Conservation (phyloP, 495 filamentous ascomycete species). For the Aspergillus avenaceus region DNA sequence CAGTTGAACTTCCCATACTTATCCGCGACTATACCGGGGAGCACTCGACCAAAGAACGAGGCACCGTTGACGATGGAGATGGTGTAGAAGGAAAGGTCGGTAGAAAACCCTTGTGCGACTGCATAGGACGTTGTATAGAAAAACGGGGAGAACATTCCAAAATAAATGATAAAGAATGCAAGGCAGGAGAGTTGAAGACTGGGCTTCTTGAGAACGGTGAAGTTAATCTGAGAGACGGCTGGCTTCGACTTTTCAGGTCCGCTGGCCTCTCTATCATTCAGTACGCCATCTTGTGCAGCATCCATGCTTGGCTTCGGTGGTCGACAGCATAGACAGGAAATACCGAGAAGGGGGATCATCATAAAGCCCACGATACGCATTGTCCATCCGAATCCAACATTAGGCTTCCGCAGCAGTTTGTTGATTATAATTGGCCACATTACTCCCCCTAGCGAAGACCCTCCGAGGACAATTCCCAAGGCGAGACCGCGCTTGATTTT, state of each 20-base stretch:
- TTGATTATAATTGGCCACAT: slow-evolving; percentile 44
- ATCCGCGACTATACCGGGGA: slow-evolving; percentile 61
- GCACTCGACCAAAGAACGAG: slow-evolving; percentile 36
- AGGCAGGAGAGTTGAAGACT: slow-evolving; percentile 45
- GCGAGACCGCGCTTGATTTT: slow-evolving; percentile 49
- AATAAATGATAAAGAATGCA: slow-evolving; percentile 38
- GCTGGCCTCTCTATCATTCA: not conserved
- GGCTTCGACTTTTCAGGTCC: slow-evolving; percentile 46
- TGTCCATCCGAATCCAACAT: slow-evolving; percentile 46
- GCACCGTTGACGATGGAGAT: slow-evolving; percentile 46
- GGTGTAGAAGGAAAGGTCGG: slow-evolving; percentile 36
- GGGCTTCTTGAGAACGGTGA: slow-evolving; percentile 20
- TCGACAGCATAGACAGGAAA: slow-evolving; percentile 44
- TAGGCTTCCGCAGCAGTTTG: slow-evolving; percentile 23
- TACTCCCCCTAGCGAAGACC: slow-evolving; percentile 56
- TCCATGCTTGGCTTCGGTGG: slow-evolving; percentile 18
- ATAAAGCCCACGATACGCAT: slow-evolving; percentile 48
- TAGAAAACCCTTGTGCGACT: slow-evolving; percentile 27
- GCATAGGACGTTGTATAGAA: slow-evolving; percentile 40
- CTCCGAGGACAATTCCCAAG: slow-evolving; percentile 50
- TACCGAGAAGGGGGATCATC: slow-evolving; percentile 49
- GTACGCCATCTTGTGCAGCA: not conserved
- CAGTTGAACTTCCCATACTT: slow-evolving; percentile 66
- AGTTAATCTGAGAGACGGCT: slow-evolving; percentile 30
- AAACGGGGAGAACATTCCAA: slow-evolving; percentile 47